Conservation (phyloP, 495 filamentous ascomycete genomes). For the Wilcoxina mikolae region DNA sequence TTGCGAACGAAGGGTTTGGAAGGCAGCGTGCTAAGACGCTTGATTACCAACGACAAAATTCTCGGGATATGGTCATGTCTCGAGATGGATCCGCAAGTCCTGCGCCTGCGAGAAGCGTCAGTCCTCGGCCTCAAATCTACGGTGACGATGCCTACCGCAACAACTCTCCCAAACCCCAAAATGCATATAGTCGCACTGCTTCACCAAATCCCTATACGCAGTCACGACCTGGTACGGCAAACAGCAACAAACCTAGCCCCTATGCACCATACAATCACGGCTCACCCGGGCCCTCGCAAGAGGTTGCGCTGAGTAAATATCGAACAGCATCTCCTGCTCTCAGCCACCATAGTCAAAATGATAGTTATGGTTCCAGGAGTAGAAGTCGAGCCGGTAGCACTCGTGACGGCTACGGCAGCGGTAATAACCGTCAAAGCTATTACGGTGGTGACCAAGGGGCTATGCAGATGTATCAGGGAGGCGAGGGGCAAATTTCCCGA, state of each 20-base stretch:
- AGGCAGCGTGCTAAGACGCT: slow-evolving; percentile 27
- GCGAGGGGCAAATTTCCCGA: slow-evolving; percentile 34
- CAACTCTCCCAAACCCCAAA: slow-evolving; percentile 22
- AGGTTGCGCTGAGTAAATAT: slow-evolving; percentile 21
- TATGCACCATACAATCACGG: slow-evolving; percentile 27
- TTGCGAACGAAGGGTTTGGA: slow-evolving; percentile 24
- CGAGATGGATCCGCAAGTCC: slow-evolving; percentile 29
- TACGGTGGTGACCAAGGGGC: slow-evolving; percentile 26
- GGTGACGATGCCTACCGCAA: slow-evolving; percentile 23
- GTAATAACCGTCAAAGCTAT: slow-evolving; percentile 22
- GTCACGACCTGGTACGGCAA: slow-evolving; percentile 25
- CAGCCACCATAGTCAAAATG: slow-evolving; percentile 29
- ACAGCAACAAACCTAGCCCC: slow-evolving; percentile 15
- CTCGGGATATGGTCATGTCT: slow-evolving; percentile 31
- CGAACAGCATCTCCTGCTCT: slow-evolving; percentile 23
- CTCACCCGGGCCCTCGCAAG: slow-evolving; percentile 22
- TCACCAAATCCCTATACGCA: slow-evolving; percentile 28
- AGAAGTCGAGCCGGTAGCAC: slow-evolving; percentile 15
- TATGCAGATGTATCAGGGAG: slow-evolving; percentile 19
- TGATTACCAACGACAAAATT: slow-evolving; percentile 23
- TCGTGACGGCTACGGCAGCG: slow-evolving; percentile 21
- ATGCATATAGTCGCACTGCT: slow-evolving; percentile 19
- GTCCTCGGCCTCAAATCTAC: slow-evolving; percentile 37
- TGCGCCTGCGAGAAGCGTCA: slow-evolving; percentile 41
- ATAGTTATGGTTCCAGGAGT: slow-evolving; percentile 41